Evolutionary conservation across 352 stramenopile genomes (phyloP).

Genomic region (Pythium rhizo-oryzae): DNA sequence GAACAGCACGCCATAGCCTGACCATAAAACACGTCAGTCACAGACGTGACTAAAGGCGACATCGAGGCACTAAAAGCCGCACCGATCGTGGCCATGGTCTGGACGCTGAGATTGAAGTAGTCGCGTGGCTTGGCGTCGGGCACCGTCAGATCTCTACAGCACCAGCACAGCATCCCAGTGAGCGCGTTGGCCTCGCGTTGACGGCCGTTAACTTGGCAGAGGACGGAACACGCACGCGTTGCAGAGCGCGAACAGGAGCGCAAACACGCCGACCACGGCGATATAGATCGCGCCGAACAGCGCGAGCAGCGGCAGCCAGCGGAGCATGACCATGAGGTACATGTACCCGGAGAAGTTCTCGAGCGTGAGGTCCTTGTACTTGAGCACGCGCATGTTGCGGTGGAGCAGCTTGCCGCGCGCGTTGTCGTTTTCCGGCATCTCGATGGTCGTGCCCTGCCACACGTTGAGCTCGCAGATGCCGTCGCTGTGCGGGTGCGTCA

Average conservation of each 20-base stretch:
- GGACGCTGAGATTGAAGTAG: constrained; percentile 66
- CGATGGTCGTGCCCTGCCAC: constrained; percentile 59
- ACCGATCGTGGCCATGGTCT: constrained; percentile 67
- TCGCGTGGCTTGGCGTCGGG: constrained; percentile 31
- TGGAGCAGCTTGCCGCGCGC: constrained; percentile 44
- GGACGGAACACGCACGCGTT: constrained; percentile 33
- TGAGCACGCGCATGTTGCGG: constrained; percentile 45
- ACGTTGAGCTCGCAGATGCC: constrained; percentile 55
- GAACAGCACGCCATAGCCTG: constrained; percentile 55
- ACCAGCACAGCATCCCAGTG: neutral
- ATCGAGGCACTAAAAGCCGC: neutral
- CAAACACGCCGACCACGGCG: constrained; percentile 47
- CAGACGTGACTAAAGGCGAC: no score
- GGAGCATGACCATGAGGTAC: constrained; percentile 55
- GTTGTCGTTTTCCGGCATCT: constrained; percentile 30
- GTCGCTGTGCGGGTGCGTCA: constrained; percentile 28
- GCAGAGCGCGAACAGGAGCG: constrained; percentile 46
- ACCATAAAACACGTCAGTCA: neutral
- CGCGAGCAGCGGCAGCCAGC: constrained; percentile 46
- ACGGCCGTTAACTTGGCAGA: no score
- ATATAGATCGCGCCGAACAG: constrained; percentile 58
- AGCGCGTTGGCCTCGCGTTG: neutral
- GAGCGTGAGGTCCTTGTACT: constrained; percentile 49
- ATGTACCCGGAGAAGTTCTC: constrained; percentile 40
- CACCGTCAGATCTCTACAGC: constrained; percentile 13